Conservation (phyloP, 1,284 basidiomycete species). For the Ceratorhiza oryzae-sativae region DNA sequence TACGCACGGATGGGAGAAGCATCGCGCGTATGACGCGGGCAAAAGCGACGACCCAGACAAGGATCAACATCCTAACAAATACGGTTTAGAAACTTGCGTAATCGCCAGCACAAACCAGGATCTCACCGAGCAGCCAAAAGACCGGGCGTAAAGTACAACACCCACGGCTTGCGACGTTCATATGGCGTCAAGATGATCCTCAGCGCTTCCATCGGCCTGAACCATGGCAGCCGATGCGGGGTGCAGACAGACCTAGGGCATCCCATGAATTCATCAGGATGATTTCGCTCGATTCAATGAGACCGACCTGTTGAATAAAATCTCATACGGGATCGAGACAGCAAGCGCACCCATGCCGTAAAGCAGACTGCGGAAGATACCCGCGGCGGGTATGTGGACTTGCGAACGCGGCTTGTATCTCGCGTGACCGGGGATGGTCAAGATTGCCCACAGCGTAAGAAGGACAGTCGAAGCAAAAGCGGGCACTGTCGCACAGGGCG, state of each 20-base stretch:
- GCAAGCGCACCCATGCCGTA: constrained; percentile 73
- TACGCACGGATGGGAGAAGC: constrained; percentile 62
- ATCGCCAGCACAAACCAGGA: neutral
- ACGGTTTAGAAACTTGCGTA: neutral
- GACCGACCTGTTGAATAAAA: constrained; percentile 78
- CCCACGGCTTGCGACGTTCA: constrained; percentile 80
- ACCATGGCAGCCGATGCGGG: constrained; percentile 78
- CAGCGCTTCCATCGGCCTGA: constrained; percentile 68
- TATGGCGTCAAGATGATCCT: constrained; percentile 81
- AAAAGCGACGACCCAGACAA: constrained; percentile 71
- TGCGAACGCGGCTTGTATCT: constrained; percentile 43
- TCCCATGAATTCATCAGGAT: neutral
- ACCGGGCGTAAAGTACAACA: constrained; percentile 84
- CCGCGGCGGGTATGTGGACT: constrained; percentile 75
- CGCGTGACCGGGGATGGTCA: constrained; percentile 33
- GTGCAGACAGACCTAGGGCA: constrained; percentile 78
- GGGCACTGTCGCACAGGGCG: constrained; percentile 75
- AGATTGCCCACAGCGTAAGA: constrained; percentile 61
- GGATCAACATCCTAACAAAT: constrained; percentile 57
- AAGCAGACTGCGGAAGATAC: constrained; percentile 59
- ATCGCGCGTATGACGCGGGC: constrained; percentile 69
- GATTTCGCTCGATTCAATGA: neutral
- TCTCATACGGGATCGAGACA: constrained; percentile 78
- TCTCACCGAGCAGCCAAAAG: constrained; percentile 67
- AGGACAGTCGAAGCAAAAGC: constrained; percentile 68